These are phyloP conservation scores for Acanthamoeba lenticulata DNA, from an alignment of 208 protist species.

Conservation along the genomic window DNA sequence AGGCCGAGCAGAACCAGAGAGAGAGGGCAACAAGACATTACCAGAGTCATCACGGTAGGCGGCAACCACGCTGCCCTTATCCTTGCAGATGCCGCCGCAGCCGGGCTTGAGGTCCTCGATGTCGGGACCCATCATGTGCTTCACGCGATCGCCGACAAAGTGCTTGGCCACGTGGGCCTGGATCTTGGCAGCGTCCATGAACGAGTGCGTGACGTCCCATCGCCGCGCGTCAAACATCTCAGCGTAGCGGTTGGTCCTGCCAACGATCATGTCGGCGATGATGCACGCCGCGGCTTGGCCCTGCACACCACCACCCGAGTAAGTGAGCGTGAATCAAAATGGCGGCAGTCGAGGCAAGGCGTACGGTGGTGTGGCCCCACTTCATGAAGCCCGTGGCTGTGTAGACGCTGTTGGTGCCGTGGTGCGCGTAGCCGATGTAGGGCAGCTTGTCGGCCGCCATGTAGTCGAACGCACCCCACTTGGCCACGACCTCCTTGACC, in stretches of 20 bases:
- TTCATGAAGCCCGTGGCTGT: slow-evolving; percentile 58
- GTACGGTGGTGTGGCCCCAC: slow-evolving; percentile 29
- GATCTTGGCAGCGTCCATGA: slow-evolving; percentile 23
- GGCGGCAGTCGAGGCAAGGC: neutral
- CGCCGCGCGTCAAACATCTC: slow-evolving; percentile 30
- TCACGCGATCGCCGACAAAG: slow-evolving; percentile 47
- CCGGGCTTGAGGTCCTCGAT: slow-evolving; percentile 49
- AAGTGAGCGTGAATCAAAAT: neutral
- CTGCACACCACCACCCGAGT: neutral
- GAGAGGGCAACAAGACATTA: neutral
- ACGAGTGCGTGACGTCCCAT: slow-evolving; percentile 30
- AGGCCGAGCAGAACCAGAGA: neutral
- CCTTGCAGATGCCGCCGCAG: slow-evolving; percentile 47
- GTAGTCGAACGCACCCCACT: slow-evolving; percentile 48
- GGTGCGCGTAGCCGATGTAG: slow-evolving; percentile 38
- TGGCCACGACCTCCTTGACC: neutral
- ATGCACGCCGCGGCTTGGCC: neutral
- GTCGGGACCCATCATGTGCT: slow-evolving; percentile 47
- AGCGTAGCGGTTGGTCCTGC: neutral
- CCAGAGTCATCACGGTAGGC: slow-evolving; percentile 30
- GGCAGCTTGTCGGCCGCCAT: neutral
- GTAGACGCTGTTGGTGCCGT: slow-evolving; percentile 32
- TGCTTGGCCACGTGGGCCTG: slow-evolving; percentile 40
- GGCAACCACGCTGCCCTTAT: slow-evolving; percentile 16
- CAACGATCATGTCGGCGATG: slow-evolving; percentile 34